These are phyloP conservation scores for Arabis hirsuta DNA, from an alignment of 345 rosid species.

Conservation along the genomic window DNA sequence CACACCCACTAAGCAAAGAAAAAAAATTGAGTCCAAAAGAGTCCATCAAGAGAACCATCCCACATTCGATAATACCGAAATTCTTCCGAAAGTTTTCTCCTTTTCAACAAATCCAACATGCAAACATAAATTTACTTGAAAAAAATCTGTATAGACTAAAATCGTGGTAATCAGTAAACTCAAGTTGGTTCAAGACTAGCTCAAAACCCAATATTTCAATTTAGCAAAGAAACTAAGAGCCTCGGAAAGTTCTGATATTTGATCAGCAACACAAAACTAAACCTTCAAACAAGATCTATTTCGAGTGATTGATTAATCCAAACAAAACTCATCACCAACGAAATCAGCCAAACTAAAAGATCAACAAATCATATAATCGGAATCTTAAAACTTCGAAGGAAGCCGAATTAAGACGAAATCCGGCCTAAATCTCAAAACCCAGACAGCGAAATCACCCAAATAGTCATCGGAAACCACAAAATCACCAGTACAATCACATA, in stretches of 20 bases:
- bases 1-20: background rate
- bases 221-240: slow-evolving; percentile 9
- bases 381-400: background rate
- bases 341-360: slow-evolving; percentile 8
- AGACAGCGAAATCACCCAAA: background rate
- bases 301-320: background rate
- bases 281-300: background rate
- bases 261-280: slow-evolving; percentile 8
- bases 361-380: slow-evolving; percentile 11
- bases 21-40: background rate
- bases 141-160: background rate
- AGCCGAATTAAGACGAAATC: slow-evolving; percentile 15
- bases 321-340: slow-evolving; percentile 5
- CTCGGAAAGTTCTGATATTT: slow-evolving; percentile 1
- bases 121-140: slow-evolving; percentile 13
- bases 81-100: background rate
- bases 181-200: slow-evolving; percentile 14
- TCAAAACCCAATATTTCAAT: slow-evolving; percentile 7
- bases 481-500: background rate
- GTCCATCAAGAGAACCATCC: background rate
- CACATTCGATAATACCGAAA: background rate
- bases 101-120: slow-evolving; percentile 14
- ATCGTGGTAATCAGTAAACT: background rate
- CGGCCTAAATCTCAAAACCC: slow-evolving; percentile 11
- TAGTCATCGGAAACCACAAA: slow-evolving; percentile 4